These are phyloP conservation scores for Nigrospora oryzae DNA, from an alignment of 2,329 filamentous ascomycete genomes.

Conservation along the genomic window DNA sequence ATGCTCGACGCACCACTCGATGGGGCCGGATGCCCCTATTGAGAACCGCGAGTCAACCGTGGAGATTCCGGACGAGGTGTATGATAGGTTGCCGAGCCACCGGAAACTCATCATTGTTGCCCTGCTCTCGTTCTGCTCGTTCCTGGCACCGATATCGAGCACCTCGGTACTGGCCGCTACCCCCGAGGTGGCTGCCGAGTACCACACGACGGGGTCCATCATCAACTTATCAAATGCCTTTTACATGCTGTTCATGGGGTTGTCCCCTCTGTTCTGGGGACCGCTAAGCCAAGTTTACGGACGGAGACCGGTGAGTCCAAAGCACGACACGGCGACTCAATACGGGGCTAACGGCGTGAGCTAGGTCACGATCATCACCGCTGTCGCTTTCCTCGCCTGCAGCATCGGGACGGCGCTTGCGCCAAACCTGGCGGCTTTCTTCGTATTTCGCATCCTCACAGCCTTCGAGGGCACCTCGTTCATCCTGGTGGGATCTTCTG, in stretches of 20 bases:
- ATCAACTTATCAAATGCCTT: slow-evolving; percentile 68
- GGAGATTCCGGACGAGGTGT: slow-evolving; percentile 46
- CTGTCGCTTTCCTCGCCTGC: slow-evolving; percentile 56
- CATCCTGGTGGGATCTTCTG: slow-evolving; percentile 61
- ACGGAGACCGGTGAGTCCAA: slow-evolving; percentile 40
- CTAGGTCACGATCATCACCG: slow-evolving; percentile 50
- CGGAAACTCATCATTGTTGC: slow-evolving; percentile 61
- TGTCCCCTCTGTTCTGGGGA: slow-evolving; percentile 63
- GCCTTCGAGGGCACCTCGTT: slow-evolving; percentile 71
- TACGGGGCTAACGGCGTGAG: background rate
- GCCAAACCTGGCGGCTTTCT: slow-evolving; percentile 63
- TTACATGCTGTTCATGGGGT: slow-evolving; percentile 64
- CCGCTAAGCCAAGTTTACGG: slow-evolving; percentile 61
- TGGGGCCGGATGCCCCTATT: slow-evolving; percentile 18
- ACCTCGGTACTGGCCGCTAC: slow-evolving; percentile 67
- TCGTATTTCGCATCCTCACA: slow-evolving; percentile 65
- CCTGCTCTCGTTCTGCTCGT: slow-evolving; percentile 65
- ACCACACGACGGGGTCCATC: slow-evolving; percentile 55
- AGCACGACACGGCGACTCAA: too few relatives aligned
- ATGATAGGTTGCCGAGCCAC: slow-evolving; percentile 51
- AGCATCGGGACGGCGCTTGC: slow-evolving; percentile 66
- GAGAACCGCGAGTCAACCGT: slow-evolving; percentile 18
- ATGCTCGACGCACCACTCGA: slow-evolving; percentile 19
- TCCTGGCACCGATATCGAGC: slow-evolving; percentile 66
- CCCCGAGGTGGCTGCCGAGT: slow-evolving; percentile 63